Base-by-base conservation (phyloP, 768 basidiomycete species). In the Lentinula raphanica region DNA sequence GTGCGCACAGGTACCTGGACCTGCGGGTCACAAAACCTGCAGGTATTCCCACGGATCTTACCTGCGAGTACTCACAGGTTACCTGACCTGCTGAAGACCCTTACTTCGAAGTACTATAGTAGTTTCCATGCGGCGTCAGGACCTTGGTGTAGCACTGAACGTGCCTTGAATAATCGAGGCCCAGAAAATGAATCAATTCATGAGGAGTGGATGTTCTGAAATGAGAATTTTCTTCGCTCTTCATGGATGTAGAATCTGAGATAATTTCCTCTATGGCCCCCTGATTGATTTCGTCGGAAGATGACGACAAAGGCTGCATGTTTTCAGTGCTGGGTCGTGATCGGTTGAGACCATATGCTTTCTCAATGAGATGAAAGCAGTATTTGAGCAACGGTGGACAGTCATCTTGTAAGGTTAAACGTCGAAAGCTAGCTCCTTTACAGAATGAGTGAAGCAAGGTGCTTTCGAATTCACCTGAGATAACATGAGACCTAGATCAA, bases 331-430 rank as follows among this genome's bases (percentile, higher is more conserved):
- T 36, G 35, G 38, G 2, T 2, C 35, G 9, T 5, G 3, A 29
- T 15, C 12, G 7, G 9, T 7, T 21, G 1, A 5, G 28, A 0
- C 29, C 12, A 36, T 61, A 66, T 6, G 50, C 49, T n/a, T 49
- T 59, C 5, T 68, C 62, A 8, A 68, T 51, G 0, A 68, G 35
- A 2, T 40, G 5, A 15, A 62, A 61, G 39, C 53, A 59, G 23
- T 62, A 54, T 0, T 12, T 49, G 5, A 67, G 50, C 0, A 50
- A 49, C 0, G 38, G n/a, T 0, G 62, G 58, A 25, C 60, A 62
- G 1, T 65, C 29, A 19, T 62, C 55, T 3, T 19, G 31, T 36
- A 45, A 36, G 0, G 65, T 21, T 65, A 65, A 68, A 0, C 23
- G 12, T 0, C 35, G 31, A 5, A 67, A 56, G 5, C n/a, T 45